Conservation (phyloP, 2,329 filamentous ascomycete species). For the Xylariaceae sp. region DNA sequence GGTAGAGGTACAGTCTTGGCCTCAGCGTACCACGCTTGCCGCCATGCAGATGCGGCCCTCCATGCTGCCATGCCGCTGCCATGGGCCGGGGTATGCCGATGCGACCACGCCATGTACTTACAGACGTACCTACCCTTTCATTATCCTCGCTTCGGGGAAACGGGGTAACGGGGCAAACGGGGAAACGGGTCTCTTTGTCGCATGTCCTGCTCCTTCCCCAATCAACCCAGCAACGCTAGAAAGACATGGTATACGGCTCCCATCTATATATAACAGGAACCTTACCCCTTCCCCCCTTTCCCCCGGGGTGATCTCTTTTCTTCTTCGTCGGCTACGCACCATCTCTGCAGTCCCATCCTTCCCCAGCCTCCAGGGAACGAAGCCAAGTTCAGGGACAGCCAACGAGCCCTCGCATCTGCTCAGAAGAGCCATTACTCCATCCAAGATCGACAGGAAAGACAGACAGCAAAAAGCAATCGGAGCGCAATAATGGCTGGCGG, state of each 20-base stretch:
- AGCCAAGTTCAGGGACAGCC: slow-evolving; percentile 15
- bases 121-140: slow-evolving; percentile 3
- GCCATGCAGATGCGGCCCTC: slow-evolving; percentile 2
- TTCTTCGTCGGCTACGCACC: slow-evolving; percentile 22
- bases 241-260: too few species aligned
- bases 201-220: slow-evolving; percentile 14
- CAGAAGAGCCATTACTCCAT: slow-evolving; percentile 16
- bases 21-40: slow-evolving; percentile 11
- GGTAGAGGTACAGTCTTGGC: neutral
- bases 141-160: slow-evolving; percentile 14
- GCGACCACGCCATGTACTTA: slow-evolving; percentile 21
- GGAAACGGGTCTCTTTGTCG: slow-evolving; percentile 22
- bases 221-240: slow-evolving; percentile 3
- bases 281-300: slow-evolving; percentile 19
- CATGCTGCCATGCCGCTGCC: slow-evolving; percentile 14
- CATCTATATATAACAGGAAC: slow-evolving; percentile 28
- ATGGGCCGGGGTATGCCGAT: slow-evolving; percentile 18
- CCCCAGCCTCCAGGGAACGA: neutral
- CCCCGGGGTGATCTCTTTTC: slow-evolving; percentile 10
- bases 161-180: too few species aligned
- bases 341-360: slow-evolving; percentile 18
- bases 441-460: slow-evolving; percentile 16
- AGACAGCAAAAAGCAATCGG: slow-evolving; percentile 4
- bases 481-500: slow-evolving; percentile 31
- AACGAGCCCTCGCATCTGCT: slow-evolving; percentile 21